A percentile compares a stretch with the other conserved stretches of the same genome.
Evolutionary conservation across 73 alveolate genomes (phyloP).

Genomic region (Uronychia setigera): DNA sequence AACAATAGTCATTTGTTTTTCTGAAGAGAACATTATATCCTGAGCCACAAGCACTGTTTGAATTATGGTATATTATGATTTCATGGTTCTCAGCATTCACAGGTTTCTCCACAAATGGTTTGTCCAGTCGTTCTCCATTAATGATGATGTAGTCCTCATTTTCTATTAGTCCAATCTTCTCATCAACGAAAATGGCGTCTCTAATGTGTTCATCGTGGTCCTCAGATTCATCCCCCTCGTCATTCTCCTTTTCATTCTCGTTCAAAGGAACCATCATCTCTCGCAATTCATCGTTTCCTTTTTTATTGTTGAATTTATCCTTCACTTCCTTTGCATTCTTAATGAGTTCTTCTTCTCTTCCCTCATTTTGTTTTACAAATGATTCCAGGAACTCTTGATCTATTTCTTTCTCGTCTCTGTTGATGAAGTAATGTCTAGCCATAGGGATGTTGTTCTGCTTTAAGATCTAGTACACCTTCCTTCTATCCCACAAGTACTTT

Average conservation of each 20-base stretch:
- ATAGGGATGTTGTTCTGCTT: constrained; percentile 73
- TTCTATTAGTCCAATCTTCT: constrained; percentile 73
- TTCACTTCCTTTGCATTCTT: constrained; percentile 43
- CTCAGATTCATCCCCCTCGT: constrained; percentile 26
- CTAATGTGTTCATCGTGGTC: constrained; percentile 26
- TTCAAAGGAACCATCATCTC: neutral
- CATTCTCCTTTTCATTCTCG: neutral
- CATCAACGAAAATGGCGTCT: constrained; percentile 56
- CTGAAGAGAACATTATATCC: constrained; percentile 96
- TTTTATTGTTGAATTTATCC: neutral
- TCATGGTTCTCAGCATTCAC: constrained; percentile 97
- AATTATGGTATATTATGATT: constrained; percentile 89
- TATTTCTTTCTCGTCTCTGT: constrained; percentile 64
- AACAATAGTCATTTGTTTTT: constrained; percentile 81
- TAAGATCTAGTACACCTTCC: constrained; percentile 72
- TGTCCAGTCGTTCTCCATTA: constrained; percentile 80
- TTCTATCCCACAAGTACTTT: constrained; percentile 92
- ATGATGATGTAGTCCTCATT: constrained; percentile 82
- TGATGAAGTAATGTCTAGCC: constrained; percentile 70
- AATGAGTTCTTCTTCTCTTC: constrained; percentile 52
- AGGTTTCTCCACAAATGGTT: constrained; percentile 97
- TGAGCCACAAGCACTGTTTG: constrained; percentile 88
- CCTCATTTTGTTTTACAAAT: constrained; percentile 28
- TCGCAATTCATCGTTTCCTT: neutral
- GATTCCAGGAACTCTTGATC: constrained; percentile 45